These are phyloP conservation scores for Kodamaea plutei DNA, from an alignment of 1,139 yeast genomes.

Conservation along the genomic window DNA sequence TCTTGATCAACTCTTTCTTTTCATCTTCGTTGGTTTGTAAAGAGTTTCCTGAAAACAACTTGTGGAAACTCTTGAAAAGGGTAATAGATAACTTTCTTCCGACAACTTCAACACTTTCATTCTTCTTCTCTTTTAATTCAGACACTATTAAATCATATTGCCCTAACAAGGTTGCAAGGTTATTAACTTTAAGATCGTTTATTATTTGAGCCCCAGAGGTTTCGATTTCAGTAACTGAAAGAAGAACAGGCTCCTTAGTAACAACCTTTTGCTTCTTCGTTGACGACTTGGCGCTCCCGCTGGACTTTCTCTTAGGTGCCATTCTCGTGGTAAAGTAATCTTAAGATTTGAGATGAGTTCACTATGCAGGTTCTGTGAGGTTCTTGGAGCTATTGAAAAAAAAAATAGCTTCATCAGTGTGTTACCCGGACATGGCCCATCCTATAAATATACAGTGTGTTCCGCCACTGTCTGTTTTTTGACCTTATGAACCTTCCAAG, in stretches of 20 bases:
- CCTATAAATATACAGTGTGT: slow-evolving; percentile 16
- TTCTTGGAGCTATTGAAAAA: slow-evolving; percentile 1
- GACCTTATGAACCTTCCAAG: slow-evolving; percentile 49
- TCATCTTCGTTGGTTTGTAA: slow-evolving; percentile 37
- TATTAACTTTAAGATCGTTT: slow-evolving; percentile 41
- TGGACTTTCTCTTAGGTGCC: slow-evolving; percentile 21
- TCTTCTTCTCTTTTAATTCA: slow-evolving; percentile 16
- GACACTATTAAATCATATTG: slow-evolving; percentile 29
- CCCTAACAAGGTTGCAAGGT: slow-evolving; percentile 42
- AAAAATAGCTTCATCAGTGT: slow-evolving; percentile 5
- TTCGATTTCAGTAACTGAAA: slow-evolving; percentile 30
- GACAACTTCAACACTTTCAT: slow-evolving; percentile 24
- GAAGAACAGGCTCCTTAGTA: slow-evolving; percentile 5
- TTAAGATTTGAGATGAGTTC: slow-evolving; percentile 2
- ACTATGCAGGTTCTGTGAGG: slow-evolving; percentile 3
- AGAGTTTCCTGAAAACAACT: slow-evolving; percentile 47
- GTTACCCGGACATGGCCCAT: slow-evolving; percentile 20
- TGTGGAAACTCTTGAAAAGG: slow-evolving; percentile 54
- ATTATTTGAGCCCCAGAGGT: slow-evolving; percentile 29
- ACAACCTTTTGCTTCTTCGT: slow-evolving; percentile 11
- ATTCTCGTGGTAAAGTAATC: slow-evolving; percentile 6
- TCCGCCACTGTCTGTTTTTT: slow-evolving; percentile 11
- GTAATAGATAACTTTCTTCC: slow-evolving; percentile 52
- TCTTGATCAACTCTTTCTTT: slow-evolving; percentile 43
- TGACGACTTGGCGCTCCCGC: slow-evolving; percentile 11